Conservation (phyloP, 2,329 filamentous ascomycete genomes). For the Alternaria sp. region DNA sequence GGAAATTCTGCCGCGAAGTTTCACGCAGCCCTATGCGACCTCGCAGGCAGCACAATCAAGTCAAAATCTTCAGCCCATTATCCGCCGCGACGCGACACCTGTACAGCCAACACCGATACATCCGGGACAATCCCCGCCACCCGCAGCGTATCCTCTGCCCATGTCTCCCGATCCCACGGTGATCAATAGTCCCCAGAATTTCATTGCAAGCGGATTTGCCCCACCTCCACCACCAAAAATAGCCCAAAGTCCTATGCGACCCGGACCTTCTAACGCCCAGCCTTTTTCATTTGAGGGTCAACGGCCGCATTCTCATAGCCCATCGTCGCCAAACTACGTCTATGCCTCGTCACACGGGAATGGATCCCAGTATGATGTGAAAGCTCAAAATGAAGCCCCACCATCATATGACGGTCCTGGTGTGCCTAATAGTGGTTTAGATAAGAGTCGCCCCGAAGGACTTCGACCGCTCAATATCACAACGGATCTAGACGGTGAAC, state of each 20-base stretch:
- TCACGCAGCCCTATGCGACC: constrained; percentile 35
- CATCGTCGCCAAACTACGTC: constrained; percentile 10
- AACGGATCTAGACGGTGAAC: constrained; percentile 21
- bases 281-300: constrained; percentile 15
- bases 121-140: constrained; percentile 20
- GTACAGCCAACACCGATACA: constrained; percentile 32
- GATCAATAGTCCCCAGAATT: constrained; percentile 32
- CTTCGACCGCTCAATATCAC: constrained; percentile 40
- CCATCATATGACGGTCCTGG: constrained; percentile 44
- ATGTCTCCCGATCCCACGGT: constrained; percentile 29
- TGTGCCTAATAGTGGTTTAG: constrained; percentile 37
- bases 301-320: constrained; percentile 18
- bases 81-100: constrained; percentile 19
- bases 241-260: constrained; percentile 31
- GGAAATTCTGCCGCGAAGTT: constrained; percentile 43
- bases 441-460: constrained; percentile 37
- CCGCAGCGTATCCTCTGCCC: constrained; percentile 38
- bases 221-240: constrained; percentile 32
- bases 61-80: constrained; percentile 13
- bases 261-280: constrained; percentile 11
- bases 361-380: constrained; percentile 28
- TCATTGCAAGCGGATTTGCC: constrained; percentile 21
- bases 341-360: constrained; percentile 9
- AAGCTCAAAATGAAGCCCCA: constrained; percentile 39
- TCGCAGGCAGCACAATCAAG: constrained; percentile 17